These are phyloP conservation scores for Aspergillus cejpii DNA, from an alignment of 2,329 filamentous ascomycete species.

Conservation along the genomic window DNA sequence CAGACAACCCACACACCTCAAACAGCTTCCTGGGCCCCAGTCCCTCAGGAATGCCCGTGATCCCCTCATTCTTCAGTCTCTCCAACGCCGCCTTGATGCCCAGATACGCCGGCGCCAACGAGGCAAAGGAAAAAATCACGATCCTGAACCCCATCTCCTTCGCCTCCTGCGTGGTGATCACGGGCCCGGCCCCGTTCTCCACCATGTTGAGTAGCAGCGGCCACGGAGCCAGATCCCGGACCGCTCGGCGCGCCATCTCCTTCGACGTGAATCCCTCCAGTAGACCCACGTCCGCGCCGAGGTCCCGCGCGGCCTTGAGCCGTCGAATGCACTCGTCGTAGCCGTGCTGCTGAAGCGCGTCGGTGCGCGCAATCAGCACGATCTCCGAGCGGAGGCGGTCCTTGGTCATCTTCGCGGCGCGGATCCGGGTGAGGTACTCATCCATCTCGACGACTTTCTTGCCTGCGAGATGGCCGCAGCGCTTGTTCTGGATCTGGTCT, in stretches of 20 bases:
- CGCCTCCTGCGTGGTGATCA: slow-evolving; percentile 35
- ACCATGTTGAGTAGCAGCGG: slow-evolving; percentile 43
- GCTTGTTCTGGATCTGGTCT: slow-evolving; percentile 47
- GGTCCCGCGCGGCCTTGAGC: slow-evolving; percentile 33
- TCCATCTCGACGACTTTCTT: slow-evolving; percentile 36
- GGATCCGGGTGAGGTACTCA: slow-evolving; percentile 32
- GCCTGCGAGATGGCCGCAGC: slow-evolving; percentile 37
- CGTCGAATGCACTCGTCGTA: slow-evolving; percentile 38
- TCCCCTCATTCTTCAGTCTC: slow-evolving; percentile 32
- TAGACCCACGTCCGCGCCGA: slow-evolving; percentile 38
- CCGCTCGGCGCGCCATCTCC: slow-evolving; percentile 31
- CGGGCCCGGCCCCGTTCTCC: slow-evolving; percentile 36
- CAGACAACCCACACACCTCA: slow-evolving; percentile 37
- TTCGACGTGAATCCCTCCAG: slow-evolving; percentile 38
- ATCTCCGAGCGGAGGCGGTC: slow-evolving; percentile 35
- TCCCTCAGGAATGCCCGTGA: slow-evolving; percentile 27
- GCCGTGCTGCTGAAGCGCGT: slow-evolving; percentile 34
- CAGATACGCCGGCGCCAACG: slow-evolving; percentile 33
- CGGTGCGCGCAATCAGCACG: slow-evolving; percentile 41
- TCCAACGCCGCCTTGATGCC: slow-evolving; percentile 32
- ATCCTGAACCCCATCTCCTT: slow-evolving; percentile 39
- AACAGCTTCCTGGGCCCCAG: slow-evolving; percentile 35
- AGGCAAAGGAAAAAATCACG: slow-evolving; percentile 40
- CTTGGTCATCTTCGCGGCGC: slow-evolving; percentile 32
- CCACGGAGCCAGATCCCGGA: slow-evolving; percentile 35